Evolutionary conservation across 2,329 filamentous ascomycete species (phyloP).

Genomic region (Phoma herbarum): DNA sequence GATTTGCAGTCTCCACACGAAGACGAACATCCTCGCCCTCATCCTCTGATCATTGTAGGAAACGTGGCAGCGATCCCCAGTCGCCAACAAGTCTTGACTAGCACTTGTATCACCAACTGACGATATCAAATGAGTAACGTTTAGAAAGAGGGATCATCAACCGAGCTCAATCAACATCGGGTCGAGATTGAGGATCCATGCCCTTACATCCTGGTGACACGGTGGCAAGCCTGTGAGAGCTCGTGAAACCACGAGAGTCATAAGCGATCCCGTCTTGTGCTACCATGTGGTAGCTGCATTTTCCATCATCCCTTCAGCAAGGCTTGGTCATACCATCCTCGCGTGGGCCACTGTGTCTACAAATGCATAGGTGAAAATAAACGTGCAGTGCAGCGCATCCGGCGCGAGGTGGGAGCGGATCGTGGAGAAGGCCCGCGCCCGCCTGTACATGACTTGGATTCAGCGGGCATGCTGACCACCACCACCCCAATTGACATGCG

Average conservation of each 20-base stretch:
- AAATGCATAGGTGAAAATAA: slow-evolving; percentile 53
- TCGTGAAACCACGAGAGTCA: slow-evolving; percentile 33
- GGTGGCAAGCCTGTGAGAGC: slow-evolving; percentile 25
- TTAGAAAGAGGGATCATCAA: slow-evolving; percentile 28
- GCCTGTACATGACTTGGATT: slow-evolving; percentile 39
- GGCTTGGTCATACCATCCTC: slow-evolving; percentile 43
- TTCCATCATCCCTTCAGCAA: slow-evolving; percentile 22
- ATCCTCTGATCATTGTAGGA: slow-evolving; percentile 20
- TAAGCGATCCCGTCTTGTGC: slow-evolving; percentile 41
- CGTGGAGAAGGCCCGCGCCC: slow-evolving; percentile 43
- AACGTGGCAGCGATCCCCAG: slow-evolving; percentile 38
- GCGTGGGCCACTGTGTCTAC: slow-evolving; percentile 46
- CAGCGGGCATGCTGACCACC: slow-evolving; percentile 47
- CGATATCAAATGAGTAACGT: slow-evolving; percentile 34
- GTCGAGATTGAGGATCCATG: slow-evolving; percentile 5
- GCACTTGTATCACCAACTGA: slow-evolving; percentile 42
- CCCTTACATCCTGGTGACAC: slow-evolving; percentile 29
- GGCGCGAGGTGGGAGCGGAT: slow-evolving; percentile 52
- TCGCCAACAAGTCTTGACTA: slow-evolving; percentile 25
- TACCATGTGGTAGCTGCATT: slow-evolving; percentile 35
- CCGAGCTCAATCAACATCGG: slow-evolving; percentile 19
- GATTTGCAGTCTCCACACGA: slow-evolving; percentile 12
- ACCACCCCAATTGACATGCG: slow-evolving; percentile 19
- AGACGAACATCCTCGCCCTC: slow-evolving; percentile 16
- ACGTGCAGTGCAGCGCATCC: slow-evolving; percentile 50